These are phyloP conservation scores for Diplodia sapinea DNA, from an alignment of 2,329 filamentous ascomycete species.

Conservation along the genomic window DNA sequence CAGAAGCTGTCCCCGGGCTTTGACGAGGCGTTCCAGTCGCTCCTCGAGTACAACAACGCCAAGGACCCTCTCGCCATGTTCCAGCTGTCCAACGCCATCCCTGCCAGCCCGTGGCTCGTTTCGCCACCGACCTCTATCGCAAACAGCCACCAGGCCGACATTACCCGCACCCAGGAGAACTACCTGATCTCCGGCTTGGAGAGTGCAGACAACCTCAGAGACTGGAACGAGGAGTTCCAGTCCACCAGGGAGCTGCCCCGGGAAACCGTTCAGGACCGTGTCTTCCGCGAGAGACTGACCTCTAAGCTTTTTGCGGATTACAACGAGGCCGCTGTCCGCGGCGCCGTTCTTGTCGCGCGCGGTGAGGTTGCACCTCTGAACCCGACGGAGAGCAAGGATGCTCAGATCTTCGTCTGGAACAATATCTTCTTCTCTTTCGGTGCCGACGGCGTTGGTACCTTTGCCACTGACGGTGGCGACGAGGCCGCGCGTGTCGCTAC, in stretches of 20 bases:
- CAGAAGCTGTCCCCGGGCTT: constrained; percentile 84
- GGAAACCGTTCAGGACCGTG: constrained; percentile 90
- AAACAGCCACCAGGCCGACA: constrained; percentile 77
- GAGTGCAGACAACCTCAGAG: constrained; percentile 89
- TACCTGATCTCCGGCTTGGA: constrained; percentile 90
- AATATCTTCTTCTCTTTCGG: constrained; percentile 99
- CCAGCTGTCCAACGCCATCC: constrained; percentile 93
- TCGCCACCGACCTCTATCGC: constrained; percentile 68
- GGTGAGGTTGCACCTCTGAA: constrained; percentile 94
- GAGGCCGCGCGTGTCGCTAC: constrained; percentile 95
- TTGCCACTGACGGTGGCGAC: constrained; percentile 93
- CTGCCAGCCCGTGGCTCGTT: constrained; percentile 90
- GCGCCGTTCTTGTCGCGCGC: constrained; percentile 87
- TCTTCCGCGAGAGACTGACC: constrained; percentile 91
- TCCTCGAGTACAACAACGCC: constrained; percentile 83
- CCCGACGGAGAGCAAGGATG: constrained; percentile 88
- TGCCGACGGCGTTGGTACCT: constrained; percentile 95
- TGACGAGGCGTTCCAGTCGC: constrained; percentile 71
- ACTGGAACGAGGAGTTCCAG: constrained; percentile 99
- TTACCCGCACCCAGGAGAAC: constrained; percentile 89
- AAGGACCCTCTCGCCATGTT: constrained; percentile 91
- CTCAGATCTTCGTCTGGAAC: constrained; percentile 99
- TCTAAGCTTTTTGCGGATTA: constrained; percentile 98
- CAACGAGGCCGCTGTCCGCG: constrained; percentile 90
- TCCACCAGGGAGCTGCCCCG: constrained; percentile 93